Conservation (phyloP, 345 rosid genomes). For the Arabidopsis thaliana region DNA sequence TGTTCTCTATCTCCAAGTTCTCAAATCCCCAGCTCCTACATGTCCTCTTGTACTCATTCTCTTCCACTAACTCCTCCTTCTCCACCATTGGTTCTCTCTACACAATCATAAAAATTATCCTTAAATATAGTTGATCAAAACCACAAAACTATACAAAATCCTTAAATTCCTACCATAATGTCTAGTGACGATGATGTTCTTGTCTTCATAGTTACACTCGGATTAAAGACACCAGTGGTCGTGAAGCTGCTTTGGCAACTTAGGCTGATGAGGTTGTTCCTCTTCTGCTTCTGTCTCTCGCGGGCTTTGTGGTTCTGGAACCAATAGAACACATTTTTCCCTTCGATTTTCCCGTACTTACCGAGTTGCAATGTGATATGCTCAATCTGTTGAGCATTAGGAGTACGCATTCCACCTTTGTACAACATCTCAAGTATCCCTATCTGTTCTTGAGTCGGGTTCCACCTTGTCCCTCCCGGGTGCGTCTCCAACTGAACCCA, state of each 20-base stretch:
- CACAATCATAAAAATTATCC: not conserved
- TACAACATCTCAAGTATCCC: conserved; percentile 92
- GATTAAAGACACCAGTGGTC: conserved; percentile 43
- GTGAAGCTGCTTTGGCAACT: conserved; percentile 49
- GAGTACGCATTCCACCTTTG: conserved; percentile 89
- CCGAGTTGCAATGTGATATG: conserved; percentile 83
- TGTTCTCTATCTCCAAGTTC: conserved; percentile 61
- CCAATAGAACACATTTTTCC: conserved; percentile 98
- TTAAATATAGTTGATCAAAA: not conserved
- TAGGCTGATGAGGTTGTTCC: conserved; percentile 63
- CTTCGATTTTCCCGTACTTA: conserved; percentile 92
- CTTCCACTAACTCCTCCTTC: conserved; percentile 50
- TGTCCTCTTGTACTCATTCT: conserved; percentile 81
- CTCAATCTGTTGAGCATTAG: conserved; percentile 92
- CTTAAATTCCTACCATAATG: conserved; percentile 47
- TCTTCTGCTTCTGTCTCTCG: conserved; percentile 95
- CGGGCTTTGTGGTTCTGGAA: conserved; percentile 99
- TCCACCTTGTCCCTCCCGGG: conserved; percentile 97
- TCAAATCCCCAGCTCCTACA: conserved; percentile 89
- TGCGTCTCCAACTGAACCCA: conserved; percentile 79
- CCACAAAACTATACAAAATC: not conserved
- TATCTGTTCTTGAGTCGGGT: conserved; percentile 97
- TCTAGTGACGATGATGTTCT: conserved; percentile 54
- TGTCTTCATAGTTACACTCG: conserved; percentile 15
- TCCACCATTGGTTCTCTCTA: conserved; percentile 50